Evolutionary conservation across 2,329 filamentous ascomycete species (phyloP), one percentile per base, ranked within the genome.

Genomic region (Aspergillus sp.): DNA sequence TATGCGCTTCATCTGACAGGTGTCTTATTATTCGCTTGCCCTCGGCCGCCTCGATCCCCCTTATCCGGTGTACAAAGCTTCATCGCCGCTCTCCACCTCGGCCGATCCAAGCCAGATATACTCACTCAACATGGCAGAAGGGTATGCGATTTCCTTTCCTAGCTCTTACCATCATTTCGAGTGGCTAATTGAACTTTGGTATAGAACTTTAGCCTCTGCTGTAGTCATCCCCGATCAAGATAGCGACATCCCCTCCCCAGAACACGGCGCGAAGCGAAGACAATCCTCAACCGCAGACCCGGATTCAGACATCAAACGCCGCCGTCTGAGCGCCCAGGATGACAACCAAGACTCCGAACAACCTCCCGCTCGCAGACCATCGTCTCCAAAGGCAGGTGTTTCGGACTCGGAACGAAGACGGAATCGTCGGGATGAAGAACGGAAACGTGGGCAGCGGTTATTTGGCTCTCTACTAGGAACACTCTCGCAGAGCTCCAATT

Each of bases 391-490:
- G 13, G 36, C 51, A 39, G 44, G 55, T 55, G 62, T 62, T 17
- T 63, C 61, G 22, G 62, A 43, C 59, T 52, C 18, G 64, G 57
- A 53, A 60, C 61, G 24, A 48, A 59, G n/a, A 56, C 58, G 24
- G 61, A 66, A 58, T 51, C 76, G 80, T 30, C 76, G 80, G 26
- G 79, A 86, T 56, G 89, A 96, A 67, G 93, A 98, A 71, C 91
- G 88, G 73, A 91, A 90, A 71, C 88, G 93, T 38, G 90, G 90
- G 20, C 89, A 90, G 74, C 85, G 93, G 53, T 81, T 98, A 59
- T 97, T 97, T 70, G 93, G 93, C 60, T 90, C 88, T 36, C 77
- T 96, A 56, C 79, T 95, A 58, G 90, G 83, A 71, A 91, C 89
- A 38, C 81, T 96, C 59, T 91, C 88, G 73, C 89, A 93, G 76